A percentile compares a stretch with the other conserved stretches of the same genome.
phyloP scores from a whole-genome alignment of 1,139 yeast genomes.

The Pneumocystis jirovecii region DNA sequence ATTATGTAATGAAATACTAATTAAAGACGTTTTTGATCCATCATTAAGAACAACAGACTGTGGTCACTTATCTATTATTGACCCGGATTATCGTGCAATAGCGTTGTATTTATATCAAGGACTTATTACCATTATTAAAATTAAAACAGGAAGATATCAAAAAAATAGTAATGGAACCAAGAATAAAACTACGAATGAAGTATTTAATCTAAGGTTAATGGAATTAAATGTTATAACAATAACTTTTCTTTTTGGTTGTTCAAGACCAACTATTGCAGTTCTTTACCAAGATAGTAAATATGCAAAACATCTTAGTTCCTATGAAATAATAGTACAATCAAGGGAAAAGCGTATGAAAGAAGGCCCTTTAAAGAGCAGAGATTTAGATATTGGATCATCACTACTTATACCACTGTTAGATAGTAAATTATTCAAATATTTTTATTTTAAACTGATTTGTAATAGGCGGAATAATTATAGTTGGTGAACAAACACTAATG shows the following conservation, averaged over 20 bases:
- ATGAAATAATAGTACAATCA: conserved; percentile 12
- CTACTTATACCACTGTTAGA: conserved; percentile 2
- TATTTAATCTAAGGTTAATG: conserved; percentile 14
- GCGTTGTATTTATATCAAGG: conserved; percentile 14
- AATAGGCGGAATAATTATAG: conserved; percentile 11
- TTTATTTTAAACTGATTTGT: conserved; percentile 7
- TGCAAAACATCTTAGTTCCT: conserved; percentile 15
- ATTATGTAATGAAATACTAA: conserved; percentile 7
- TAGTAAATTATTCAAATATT: background rate
- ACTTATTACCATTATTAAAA: conserved; percentile 15
- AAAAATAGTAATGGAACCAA: conserved; percentile 2
- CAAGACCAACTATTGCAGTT: conserved; percentile 15
- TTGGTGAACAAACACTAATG: conserved; percentile 13
- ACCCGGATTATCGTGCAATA: conserved; percentile 13
- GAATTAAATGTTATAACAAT: conserved; percentile 15
- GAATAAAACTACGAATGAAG: conserved; percentile 9
- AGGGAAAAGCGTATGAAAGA: conserved; percentile 5
- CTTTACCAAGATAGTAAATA: conserved; percentile 14
- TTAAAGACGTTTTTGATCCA: conserved; percentile 12
- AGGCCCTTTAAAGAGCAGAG: background rate
- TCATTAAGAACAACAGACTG: conserved; percentile 12
- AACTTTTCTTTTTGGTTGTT: conserved; percentile 10
- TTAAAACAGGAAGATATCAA: conserved; percentile 4
- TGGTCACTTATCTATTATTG: conserved; percentile 13
- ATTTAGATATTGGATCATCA: conserved; percentile 1